Conservation (phyloP, 306 rosid species). For the Rosa lucieae region DNA sequence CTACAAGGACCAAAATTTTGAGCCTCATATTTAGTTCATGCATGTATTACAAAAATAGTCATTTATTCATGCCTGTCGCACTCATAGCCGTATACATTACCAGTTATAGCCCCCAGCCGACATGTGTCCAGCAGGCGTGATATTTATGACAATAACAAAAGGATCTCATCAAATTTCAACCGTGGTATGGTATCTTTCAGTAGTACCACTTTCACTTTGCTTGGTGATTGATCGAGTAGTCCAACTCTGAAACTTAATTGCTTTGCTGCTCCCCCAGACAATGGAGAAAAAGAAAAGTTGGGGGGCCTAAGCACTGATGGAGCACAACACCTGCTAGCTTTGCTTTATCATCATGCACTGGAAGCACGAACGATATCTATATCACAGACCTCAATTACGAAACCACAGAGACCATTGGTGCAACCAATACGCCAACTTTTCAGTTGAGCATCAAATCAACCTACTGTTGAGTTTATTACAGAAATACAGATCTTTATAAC, state of each 20-base stretch:
- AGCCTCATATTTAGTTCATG: neutral
- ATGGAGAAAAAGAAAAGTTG: neutral
- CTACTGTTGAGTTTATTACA: neutral
- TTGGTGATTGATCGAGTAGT: constrained; percentile 5
- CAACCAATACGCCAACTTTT: neutral
- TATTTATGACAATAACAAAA: constrained; percentile 12
- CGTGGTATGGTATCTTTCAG: neutral
- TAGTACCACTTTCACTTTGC: neutral
- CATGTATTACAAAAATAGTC: neutral
- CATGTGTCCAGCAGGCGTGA: constrained; percentile 37
- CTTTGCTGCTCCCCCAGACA: neutral
- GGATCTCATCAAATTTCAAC: constrained; percentile 20
- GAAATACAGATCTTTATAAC: neutral
- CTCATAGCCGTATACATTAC: neutral
- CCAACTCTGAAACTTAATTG: neutral
- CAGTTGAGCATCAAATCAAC: neutral
- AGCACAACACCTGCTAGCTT: neutral
- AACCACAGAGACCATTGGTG: neutral
- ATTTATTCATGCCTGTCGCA: neutral
- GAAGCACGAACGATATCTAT: neutral
- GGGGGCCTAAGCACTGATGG: neutral
- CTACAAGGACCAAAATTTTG: too few species aligned
- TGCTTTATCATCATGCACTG: neutral
- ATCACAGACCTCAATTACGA: neutral
- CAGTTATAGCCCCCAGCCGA: constrained; percentile 10